Conservation (phyloP, 2,329 filamentous ascomycete species). For the Alternaria rosae region DNA sequence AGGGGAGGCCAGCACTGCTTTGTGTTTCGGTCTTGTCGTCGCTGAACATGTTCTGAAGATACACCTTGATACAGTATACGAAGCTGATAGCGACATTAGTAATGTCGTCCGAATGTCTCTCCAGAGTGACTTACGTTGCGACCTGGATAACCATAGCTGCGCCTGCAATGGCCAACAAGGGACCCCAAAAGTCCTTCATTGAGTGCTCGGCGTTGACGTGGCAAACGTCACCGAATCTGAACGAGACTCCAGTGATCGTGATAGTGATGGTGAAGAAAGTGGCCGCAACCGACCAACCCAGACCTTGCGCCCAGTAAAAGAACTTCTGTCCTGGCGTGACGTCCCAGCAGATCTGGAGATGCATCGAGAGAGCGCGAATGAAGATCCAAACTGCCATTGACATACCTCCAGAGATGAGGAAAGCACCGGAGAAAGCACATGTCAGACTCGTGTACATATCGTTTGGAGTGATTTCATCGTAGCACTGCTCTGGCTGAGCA, state of each 20-base stretch:
- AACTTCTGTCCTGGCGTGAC: conserved; percentile 86
- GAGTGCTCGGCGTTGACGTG: conserved; percentile 93
- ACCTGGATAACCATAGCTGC: conserved; percentile 82
- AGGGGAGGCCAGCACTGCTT: conserved; percentile 72
- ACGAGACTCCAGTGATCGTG: conserved; percentile 88
- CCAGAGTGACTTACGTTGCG: conserved; percentile 69
- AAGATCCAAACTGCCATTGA: conserved; percentile 89
- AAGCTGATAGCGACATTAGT: conserved; percentile 46
- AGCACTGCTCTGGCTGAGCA: conserved; percentile 80
- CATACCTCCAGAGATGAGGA: conserved; percentile 87
- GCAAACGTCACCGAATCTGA: conserved; percentile 88
- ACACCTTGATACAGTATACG: conserved; percentile 92
- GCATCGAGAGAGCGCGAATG: conserved; percentile 85
- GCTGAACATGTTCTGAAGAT: conserved; percentile 78
- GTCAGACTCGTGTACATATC: conserved; percentile 83
- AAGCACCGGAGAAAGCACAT: conserved; percentile 87
- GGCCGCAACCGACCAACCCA: conserved; percentile 85
- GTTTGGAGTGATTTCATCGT: conserved; percentile 88
- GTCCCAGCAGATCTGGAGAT: conserved; percentile 98
- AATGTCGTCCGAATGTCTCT: not conserved
- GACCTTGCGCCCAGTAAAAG: conserved; percentile 81
- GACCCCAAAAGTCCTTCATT: conserved; percentile 87
- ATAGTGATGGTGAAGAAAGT: conserved; percentile 79
- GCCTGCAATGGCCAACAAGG: conserved; percentile 78
- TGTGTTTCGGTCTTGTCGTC: conserved; percentile 74